Evolutionary conservation across 805 yeast species (phyloP).

Genomic region (Kazachstania viticola): DNA sequence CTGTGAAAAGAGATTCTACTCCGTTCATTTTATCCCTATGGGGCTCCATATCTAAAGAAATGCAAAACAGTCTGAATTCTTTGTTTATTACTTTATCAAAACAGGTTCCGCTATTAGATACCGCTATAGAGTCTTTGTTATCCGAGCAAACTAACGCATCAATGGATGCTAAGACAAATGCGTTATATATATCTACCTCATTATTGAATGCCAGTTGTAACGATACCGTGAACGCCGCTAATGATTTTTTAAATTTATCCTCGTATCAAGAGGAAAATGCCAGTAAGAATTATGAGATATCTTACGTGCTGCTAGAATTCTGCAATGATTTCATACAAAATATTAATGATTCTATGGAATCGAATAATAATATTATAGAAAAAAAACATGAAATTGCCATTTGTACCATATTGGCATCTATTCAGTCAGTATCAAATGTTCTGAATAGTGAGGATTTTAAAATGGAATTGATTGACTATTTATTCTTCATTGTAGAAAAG

Average conservation of each 20-base stretch:
- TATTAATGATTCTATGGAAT: slow-evolving; percentile 13
- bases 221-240: background rate
- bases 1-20: no score
- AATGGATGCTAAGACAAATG: slow-evolving; percentile 7
- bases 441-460: slow-evolving; percentile 25
- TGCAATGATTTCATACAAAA: slow-evolving; percentile 35
- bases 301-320: slow-evolving; percentile 26
- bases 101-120: slow-evolving; percentile 4
- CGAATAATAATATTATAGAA: slow-evolving; percentile 6
- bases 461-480: slow-evolving; percentile 52
- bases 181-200: slow-evolving; percentile 31
- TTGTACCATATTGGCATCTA: slow-evolving; percentile 11
- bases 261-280: background rate
- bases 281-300: slow-evolving; percentile 15
- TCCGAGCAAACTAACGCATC: slow-evolving; percentile 8
- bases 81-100: slow-evolving; percentile 12
- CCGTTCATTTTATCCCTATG: no score
- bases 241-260: slow-evolving; percentile 1
- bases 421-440: slow-evolving; percentile 7
- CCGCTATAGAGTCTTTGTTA: slow-evolving; percentile 13
- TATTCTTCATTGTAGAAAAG: slow-evolving; percentile 64
- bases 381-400: slow-evolving; percentile 15
- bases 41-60: slow-evolving; percentile 15
- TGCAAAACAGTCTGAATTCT: slow-evolving; percentile 10
- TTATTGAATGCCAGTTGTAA: slow-evolving; percentile 11